phyloP scores from a whole-genome alignment of 805 yeast genomes.

The Wickerhamomyces kurtzmanii region DNA sequence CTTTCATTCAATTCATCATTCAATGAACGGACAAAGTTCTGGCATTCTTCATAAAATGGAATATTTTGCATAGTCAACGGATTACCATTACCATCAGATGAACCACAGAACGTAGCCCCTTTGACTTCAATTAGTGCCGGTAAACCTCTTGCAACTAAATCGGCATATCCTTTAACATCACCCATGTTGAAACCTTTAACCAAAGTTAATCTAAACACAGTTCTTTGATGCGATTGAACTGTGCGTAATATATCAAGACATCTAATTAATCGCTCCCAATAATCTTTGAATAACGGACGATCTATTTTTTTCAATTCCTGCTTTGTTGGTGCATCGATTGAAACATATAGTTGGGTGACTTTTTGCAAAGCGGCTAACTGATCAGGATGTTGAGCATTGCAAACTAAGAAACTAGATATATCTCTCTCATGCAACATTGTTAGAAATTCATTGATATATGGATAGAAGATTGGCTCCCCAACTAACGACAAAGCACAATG shows the following conservation, averaged over 20 bases:
- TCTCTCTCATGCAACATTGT: conserved; percentile 69
- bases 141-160: conserved; percentile 67
- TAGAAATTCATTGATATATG: conserved; percentile 79
- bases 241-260: conserved; percentile 76
- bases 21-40: conserved; percentile 56
- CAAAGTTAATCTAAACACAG: conserved; percentile 82
- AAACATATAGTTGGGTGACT: conserved; percentile 86
- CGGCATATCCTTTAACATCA: conserved; percentile 76
- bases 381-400: conserved; percentile 95
- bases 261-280: conserved; percentile 79
- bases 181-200: conserved; percentile 90
- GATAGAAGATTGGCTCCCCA: conserved; percentile 93
- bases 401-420: conserved; percentile 82
- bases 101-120: conserved; percentile 94
- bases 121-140: conserved; percentile 89
- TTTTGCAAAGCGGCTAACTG: conserved; percentile 57
- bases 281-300: conserved; percentile 81
- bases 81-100: conserved; percentile 74
- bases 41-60: conserved; percentile 89
- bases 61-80: conserved; percentile 93
- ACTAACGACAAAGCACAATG: conserved; percentile 91
- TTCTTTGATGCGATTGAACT: conserved; percentile 70
- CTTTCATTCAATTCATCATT: conserved; percentile 52
- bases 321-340: conserved; percentile 90
- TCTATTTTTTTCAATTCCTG: conserved; percentile 74